These are phyloP conservation scores for Suillus weaverae DNA, from an alignment of 768 basidiomycete species.

Conservation along the genomic window DNA sequence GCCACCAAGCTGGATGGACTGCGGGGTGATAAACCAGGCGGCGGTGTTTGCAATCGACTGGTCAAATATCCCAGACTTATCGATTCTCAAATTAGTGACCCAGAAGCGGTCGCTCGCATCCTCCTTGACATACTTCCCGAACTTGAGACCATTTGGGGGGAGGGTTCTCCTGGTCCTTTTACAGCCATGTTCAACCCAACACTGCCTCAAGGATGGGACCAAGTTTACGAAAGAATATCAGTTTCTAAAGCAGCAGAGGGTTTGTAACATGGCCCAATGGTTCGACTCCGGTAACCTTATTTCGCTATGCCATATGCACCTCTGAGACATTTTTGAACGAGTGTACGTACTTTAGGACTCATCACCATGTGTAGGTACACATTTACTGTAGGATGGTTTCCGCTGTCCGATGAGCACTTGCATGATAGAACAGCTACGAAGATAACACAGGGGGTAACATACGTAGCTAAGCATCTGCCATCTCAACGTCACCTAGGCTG, in stretches of 20 bases:
- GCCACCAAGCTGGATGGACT: constrained; percentile 3
- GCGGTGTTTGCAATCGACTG: constrained; percentile 5
- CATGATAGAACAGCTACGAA: not conserved
- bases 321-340: no score
- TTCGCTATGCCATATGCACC: not conserved
- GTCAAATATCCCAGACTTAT: not conserved
- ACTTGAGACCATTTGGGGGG: not conserved
- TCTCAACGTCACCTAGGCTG: constrained; percentile 49
- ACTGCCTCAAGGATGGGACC: not conserved
- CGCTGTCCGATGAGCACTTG: not conserved
- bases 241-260: not conserved
- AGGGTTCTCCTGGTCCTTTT: not conserved
- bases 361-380: not conserved
- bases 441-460: not conserved
- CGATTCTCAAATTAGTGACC: constrained; percentile 3
- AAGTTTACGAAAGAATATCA: not conserved
- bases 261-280: not conserved
- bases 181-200: not conserved
- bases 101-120: constrained; percentile 3
- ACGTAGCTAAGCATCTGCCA: constrained; percentile 41
- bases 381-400: not conserved
- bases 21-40: constrained; percentile 1
- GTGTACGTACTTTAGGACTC: not conserved
- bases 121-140: constrained; percentile 7
- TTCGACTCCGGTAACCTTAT: not conserved